Conservation (phyloP, 495 filamentous ascomycete species). For the Podospora fimiseda region DNA sequence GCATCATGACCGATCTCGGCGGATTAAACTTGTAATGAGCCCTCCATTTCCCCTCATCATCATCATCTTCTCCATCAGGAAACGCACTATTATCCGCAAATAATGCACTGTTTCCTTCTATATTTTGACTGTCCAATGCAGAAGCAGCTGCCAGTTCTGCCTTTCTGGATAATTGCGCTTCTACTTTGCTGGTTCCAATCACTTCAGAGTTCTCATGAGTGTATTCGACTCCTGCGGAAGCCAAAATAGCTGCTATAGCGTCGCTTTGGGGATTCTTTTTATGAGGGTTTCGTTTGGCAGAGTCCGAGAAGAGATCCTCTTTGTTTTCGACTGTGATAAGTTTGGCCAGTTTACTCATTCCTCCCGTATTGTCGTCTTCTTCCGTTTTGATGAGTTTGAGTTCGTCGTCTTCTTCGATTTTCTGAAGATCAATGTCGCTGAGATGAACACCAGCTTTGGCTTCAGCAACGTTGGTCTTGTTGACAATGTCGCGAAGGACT, state of each 20-base stretch:
- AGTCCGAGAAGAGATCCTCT: constrained; percentile 30
- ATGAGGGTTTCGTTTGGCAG: too few relatives aligned
- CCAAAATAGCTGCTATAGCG: constrained; percentile 81
- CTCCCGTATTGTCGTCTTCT: constrained; percentile 51
- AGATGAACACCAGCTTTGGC: constrained; percentile 79
- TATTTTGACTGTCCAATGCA: constrained; percentile 29
- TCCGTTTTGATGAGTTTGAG: constrained; percentile 35
- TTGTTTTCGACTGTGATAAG: constrained; percentile 54
- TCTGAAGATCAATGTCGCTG: constrained; percentile 62
- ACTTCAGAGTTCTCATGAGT: constrained; percentile 96
- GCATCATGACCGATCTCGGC: constrained; percentile 61
- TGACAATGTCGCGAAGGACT: constrained; percentile 84
- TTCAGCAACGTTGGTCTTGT: constrained; percentile 96
- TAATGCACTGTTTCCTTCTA: constrained; percentile 19
- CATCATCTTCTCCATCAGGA: constrained; percentile 3
- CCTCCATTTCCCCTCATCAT: constrained; percentile 30
- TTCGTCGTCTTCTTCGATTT: constrained; percentile 45
- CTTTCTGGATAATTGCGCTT: constrained; percentile 67
- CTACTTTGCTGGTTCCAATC: constrained; percentile 78
- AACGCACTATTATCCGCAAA: constrained; percentile 29
- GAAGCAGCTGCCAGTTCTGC: constrained; percentile 61
- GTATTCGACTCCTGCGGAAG: constrained; percentile 85
- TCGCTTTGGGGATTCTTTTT: constrained; percentile 50
- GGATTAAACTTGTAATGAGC: constrained; percentile 66
- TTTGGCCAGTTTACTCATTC: constrained; percentile 71